Conservation (phyloP, 352 stramenopile genomes). For the Poterioochromonas sp. region DNA sequence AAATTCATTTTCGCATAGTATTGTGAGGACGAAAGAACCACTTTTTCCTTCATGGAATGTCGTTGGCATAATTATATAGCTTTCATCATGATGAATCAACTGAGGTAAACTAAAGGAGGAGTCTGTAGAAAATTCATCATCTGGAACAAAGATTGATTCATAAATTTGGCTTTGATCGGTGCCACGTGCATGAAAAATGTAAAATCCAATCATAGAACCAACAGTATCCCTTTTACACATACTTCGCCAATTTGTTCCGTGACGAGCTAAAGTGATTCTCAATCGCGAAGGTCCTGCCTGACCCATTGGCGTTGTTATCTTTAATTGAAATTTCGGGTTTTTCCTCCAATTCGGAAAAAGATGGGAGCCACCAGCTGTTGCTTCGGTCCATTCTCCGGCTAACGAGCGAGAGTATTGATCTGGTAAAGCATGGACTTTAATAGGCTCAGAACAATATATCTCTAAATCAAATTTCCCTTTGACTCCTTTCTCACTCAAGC, state of each 20-base stretch:
- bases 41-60: slow-evolving; percentile 47
- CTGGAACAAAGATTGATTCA: slow-evolving; percentile 24
- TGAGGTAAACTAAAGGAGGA: not conserved
- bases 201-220: slow-evolving; percentile 35
- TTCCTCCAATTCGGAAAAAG: slow-evolving; percentile 9
- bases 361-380: slow-evolving; percentile 18
- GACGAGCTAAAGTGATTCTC: slow-evolving; percentile 4
- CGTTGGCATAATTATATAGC: slow-evolving; percentile 31
- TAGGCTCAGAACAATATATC: not conserved
- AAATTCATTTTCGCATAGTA: slow-evolving; percentile 28
- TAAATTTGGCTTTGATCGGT: not conserved
- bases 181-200: not conserved
- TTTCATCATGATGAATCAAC: not conserved
- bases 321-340: slow-evolving; percentile 28
- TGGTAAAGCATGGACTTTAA: not conserved
- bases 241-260: not conserved
- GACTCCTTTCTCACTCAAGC: not conserved
- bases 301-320: not conserved
- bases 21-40: slow-evolving; percentile 23
- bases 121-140: slow-evolving; percentile 6
- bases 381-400: slow-evolving; percentile 19
- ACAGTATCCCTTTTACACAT: slow-evolving; percentile 13
- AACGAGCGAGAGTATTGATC: not conserved
- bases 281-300: not conserved
- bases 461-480: slow-evolving; percentile 19